Percentiles rank a stretch among this genome's conserved stretches.
phyloP scores from a whole-genome alignment of 805 yeast genomes.

The Zygoascus biomembranicola region DNA sequence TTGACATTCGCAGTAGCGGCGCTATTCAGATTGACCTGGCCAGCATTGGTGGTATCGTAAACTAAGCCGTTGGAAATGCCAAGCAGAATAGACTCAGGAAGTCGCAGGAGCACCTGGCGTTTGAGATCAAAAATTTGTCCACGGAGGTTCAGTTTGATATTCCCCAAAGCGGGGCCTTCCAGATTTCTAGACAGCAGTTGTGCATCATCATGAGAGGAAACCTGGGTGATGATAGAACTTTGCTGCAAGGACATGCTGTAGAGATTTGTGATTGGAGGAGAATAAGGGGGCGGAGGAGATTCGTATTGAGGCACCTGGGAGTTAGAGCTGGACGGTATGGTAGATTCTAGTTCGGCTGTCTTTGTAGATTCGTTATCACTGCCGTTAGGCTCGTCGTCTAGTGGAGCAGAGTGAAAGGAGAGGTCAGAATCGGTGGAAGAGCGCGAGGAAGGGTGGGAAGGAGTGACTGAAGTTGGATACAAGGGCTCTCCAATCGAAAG shows the following conservation, averaged over 20 bases:
- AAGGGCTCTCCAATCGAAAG: background rate
- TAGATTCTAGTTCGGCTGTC: background rate
- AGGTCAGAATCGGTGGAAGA: background rate
- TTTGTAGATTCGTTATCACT: background rate
- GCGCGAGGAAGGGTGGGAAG: slow-evolving; percentile 1
- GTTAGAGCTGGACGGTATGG: background rate
- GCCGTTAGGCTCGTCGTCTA: background rate
- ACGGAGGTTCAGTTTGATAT: slow-evolving; percentile 69
- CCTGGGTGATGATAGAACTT: slow-evolving; percentile 59
- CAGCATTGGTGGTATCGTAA: slow-evolving; percentile 66
- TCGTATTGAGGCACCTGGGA: background rate
- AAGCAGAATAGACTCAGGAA: slow-evolving; percentile 83
- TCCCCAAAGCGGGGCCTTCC: slow-evolving; percentile 34
- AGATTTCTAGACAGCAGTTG: background rate
- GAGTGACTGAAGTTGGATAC: slow-evolving; percentile 12
- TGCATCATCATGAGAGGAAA: slow-evolving; percentile 34
- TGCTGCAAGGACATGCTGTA: slow-evolving; percentile 20
- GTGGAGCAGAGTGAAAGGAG: background rate
- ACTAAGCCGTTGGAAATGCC: slow-evolving; percentile 90
- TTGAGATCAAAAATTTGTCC: slow-evolving; percentile 69
- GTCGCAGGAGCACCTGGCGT: slow-evolving; percentile 79
- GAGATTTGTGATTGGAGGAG: slow-evolving; percentile 15
- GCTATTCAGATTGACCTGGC: slow-evolving; percentile 70
- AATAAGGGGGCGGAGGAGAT: slow-evolving; percentile 20
- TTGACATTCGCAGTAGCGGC: slow-evolving; percentile 70